phyloP scores from a whole-genome alignment of 1,284 basidiomycete genomes.

The Rhodofomes roseus region DNA sequence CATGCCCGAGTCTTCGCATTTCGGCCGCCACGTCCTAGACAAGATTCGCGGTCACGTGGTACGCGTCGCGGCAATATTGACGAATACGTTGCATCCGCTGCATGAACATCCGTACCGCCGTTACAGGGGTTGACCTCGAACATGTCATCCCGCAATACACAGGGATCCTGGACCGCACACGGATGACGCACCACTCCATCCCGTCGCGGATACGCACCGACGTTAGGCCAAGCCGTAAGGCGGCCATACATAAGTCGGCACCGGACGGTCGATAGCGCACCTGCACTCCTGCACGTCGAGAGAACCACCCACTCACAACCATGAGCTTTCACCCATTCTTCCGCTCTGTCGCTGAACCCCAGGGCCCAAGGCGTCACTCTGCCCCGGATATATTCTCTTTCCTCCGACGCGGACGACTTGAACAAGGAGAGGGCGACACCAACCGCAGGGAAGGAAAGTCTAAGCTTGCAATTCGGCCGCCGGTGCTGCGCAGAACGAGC shows the following conservation, averaged over 20 bases:
- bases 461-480: background rate
- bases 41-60: background rate
- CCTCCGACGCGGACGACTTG: background rate
- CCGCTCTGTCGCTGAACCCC: background rate
- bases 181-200: background rate
- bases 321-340: background rate
- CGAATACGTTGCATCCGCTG: background rate
- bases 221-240: background rate
- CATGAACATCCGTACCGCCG: background rate
- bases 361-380: background rate
- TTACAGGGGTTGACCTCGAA: background rate
- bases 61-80: background rate
- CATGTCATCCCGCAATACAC: background rate
- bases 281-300: background rate
- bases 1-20: too few relatives aligned
- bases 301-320: background rate
- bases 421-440: background rate
- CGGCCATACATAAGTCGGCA: background rate
- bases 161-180: background rate
- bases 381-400: background rate
- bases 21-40: background rate
- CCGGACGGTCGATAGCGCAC: background rate
- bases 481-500: background rate
- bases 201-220: background rate
- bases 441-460: background rate